Conservation (phyloP, 768 basidiomycete species). For the Hypsizygus marmoreus region DNA sequence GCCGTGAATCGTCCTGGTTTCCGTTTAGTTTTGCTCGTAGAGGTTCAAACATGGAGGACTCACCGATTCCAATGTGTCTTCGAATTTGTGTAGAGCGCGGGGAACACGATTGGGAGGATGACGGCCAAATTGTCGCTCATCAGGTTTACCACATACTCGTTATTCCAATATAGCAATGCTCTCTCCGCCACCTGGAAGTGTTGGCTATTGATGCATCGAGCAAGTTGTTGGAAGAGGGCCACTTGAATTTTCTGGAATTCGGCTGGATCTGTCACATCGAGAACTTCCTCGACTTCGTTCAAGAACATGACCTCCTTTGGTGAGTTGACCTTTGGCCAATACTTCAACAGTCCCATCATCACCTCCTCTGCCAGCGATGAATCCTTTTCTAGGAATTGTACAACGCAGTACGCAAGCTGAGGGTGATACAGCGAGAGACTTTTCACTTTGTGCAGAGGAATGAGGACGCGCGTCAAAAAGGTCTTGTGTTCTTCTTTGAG, state of each 20-base stretch:
- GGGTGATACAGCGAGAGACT: constrained; percentile 97
- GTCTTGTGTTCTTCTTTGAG: constrained; percentile 99
- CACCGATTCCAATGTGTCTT: constrained; percentile 99
- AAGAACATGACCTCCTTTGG: constrained; percentile 99
- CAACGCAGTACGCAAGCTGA: constrained; percentile 98
- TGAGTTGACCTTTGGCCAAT: constrained; percentile 99
- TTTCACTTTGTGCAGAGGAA: constrained; percentile 98
- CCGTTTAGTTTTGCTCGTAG: too few relatives aligned
- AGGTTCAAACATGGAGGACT: constrained; percentile 38
- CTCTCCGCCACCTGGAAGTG: constrained; percentile 99
- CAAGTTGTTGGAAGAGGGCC: constrained; percentile 89
- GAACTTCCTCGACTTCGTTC: constrained; percentile 97
- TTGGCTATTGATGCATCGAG: constrained; percentile 97
- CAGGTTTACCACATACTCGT: constrained; percentile 98
- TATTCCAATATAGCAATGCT: constrained; percentile 98
- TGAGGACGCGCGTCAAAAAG: constrained; percentile 90
- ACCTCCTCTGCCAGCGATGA: constrained; percentile 91
- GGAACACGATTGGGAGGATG: constrained; percentile 95
- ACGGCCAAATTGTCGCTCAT: constrained; percentile 94
- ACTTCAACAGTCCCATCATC: constrained; percentile 92
- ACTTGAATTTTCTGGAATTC: constrained; percentile 97
- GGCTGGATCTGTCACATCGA: constrained; percentile 95
- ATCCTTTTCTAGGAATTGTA: constrained; percentile 98
- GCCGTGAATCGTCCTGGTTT: constrained; percentile 92
- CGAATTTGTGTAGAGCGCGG: constrained; percentile 93